Conservation (phyloP, 768 basidiomycete genomes). For the Nevesoporus exiguus region DNA sequence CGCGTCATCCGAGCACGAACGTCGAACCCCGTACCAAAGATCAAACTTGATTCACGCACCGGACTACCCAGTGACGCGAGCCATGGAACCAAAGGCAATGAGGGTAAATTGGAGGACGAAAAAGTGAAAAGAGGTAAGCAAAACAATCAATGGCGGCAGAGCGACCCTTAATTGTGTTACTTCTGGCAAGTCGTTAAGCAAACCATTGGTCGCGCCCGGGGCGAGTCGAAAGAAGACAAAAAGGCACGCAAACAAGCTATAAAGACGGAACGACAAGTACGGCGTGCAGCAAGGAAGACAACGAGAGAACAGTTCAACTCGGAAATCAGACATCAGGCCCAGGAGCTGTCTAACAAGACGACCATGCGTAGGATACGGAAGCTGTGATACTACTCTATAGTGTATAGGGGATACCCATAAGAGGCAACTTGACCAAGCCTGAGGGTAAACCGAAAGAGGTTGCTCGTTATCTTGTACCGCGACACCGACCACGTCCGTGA, state of each 20-base stretch:
- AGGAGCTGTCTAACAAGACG: conserved; percentile 43
- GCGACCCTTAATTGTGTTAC: conserved; percentile 1
- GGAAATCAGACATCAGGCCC: conserved; percentile 62
- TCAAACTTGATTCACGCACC: conserved; percentile 69
- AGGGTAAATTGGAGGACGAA: conserved; percentile 26
- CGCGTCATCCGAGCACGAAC: conserved; percentile 73
- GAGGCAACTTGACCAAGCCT: conserved; percentile 2
- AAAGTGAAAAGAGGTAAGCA: conserved; percentile 25
- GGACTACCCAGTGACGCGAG: conserved; percentile 60
- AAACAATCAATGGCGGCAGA: neutral
- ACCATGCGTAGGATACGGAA: conserved; percentile 22
- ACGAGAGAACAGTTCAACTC: conserved; percentile 59
- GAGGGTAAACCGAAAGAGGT: conserved; percentile 8
- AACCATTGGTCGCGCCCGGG: conserved; percentile 66
- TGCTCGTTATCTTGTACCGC: neutral
- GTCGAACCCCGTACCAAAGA: conserved; percentile 53
- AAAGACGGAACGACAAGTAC: conserved; percentile 60
- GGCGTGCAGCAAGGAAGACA: conserved; percentile 65
- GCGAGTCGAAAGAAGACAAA: conserved; percentile 76
- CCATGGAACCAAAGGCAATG: conserved; percentile 17
- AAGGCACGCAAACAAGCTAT: conserved; percentile 67
- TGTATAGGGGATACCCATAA: conserved; percentile 10
- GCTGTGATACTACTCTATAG: conserved; percentile 11
- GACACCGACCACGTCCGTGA: neutral
- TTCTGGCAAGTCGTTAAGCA: conserved; percentile 22